These are phyloP conservation scores for Alternaria brassicicola DNA, from an alignment of 2,329 filamentous ascomycete species.

Conservation along the genomic window DNA sequence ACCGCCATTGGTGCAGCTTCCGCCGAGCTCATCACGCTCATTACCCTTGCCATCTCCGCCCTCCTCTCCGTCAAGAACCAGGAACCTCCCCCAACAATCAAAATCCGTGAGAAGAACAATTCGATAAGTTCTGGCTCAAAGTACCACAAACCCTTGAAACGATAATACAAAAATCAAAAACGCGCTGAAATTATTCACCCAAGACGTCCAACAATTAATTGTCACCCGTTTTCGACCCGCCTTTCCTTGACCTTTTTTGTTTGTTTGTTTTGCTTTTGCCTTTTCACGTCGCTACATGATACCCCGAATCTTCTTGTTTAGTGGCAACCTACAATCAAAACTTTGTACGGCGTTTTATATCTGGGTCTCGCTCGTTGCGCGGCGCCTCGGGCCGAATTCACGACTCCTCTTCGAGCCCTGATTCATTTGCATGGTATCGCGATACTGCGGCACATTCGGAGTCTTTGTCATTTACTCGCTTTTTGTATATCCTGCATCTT, in stretches of 20 bases:
- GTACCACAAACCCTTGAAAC: constrained; percentile 24
- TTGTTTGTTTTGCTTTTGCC: constrained; percentile 12
- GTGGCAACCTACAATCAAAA: constrained; percentile 15
- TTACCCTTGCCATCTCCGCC: constrained; percentile 42
- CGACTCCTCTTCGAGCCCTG: background rate
- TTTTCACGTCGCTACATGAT: constrained; percentile 33
- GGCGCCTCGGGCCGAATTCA: background rate
- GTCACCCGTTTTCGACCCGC: background rate
- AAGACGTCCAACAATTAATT: background rate
- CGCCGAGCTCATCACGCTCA: constrained; percentile 41
- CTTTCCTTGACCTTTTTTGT: background rate
- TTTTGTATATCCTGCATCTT: constrained; percentile 4
- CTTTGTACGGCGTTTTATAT: constrained; percentile 10
- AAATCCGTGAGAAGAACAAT: constrained; percentile 36
- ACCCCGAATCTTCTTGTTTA: constrained; percentile 30
- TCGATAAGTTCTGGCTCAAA: constrained; percentile 30
- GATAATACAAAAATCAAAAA: constrained; percentile 11
- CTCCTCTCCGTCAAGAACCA: constrained; percentile 34
- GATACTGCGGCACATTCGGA: constrained; percentile 6
- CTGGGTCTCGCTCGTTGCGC: constrained; percentile 1
- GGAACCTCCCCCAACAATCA: constrained; percentile 29
- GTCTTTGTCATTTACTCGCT: constrained; percentile 1
- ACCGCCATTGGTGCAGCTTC: constrained; percentile 42
- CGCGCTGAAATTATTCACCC: constrained; percentile 1
- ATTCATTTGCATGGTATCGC: constrained; percentile 9